Base-by-base conservation (phyloP, 1,284 basidiomycete species). In the Hemileia vastatrix region DNA sequence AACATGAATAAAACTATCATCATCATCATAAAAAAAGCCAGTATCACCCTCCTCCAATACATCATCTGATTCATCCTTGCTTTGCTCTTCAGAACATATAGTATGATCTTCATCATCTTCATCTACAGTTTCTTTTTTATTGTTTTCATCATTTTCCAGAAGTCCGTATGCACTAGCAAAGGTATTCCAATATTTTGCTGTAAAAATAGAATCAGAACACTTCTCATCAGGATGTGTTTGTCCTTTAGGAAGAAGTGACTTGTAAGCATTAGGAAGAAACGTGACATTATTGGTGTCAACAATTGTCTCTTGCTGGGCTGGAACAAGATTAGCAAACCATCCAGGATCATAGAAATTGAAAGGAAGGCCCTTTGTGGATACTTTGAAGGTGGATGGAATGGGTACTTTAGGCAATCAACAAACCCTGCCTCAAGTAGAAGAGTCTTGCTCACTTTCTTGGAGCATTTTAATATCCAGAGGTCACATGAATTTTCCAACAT, bases 321-420 rank as follows among this genome's bases (percentile, higher is more conserved):
- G 48, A 4, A 11, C 1, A 2, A 59, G 31, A 0, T 52, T 4
- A 6, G 40, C n/a, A 49, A 36, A 59, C 57, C 57, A 59, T 2
- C 4, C 52, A 1, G 32, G 48, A 21, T 43, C 13, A n/a, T 59
- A 59, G 49, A 59, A 59, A 19, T 59, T 21, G 21, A 59, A 51
- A 1, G 57, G 57, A n/a, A 59, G 24, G 21, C 49, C 49, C 13
- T 40, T 52, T 44, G 57, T 47, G 13, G 57, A 31, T 11, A n/a
- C 6, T 3, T 21, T 59, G 32, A 15, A 59, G n/a, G 5, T 36
- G 6, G 57, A 59, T 11, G 8, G 9, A 9, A 36, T 1, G 13
- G 57, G 57, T 1, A 2, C 18, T 13, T 33, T 51, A 19, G 57
- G 57, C 27, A 59, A 52, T 43, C 33, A 13, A n/a, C 23, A 36